phyloP scores from a whole-genome alignment of 306 rosid genomes.

The Prunus kanzakura region DNA sequence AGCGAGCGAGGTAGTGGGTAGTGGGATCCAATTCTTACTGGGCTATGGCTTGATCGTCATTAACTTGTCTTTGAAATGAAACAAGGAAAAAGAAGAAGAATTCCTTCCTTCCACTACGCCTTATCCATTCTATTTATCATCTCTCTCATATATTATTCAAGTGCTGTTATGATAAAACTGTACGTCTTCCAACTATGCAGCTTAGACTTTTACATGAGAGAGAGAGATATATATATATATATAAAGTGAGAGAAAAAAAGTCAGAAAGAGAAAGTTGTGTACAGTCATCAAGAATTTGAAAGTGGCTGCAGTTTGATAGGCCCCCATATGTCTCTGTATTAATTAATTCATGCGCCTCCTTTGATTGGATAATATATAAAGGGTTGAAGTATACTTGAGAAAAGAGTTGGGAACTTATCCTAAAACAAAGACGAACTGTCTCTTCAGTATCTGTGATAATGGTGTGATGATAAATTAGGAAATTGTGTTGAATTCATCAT shows the following conservation, averaged over 20 bases:
- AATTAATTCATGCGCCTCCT: background rate
- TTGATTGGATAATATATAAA: background rate
- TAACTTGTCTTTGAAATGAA: background rate
- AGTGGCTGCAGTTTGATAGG: background rate
- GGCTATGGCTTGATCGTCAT: background rate
- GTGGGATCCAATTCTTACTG: background rate
- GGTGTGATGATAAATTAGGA: background rate
- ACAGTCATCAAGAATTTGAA: background rate
- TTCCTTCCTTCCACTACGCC: background rate
- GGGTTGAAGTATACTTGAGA: too few species aligned
- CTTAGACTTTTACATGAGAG: background rate
- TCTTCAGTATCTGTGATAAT: background rate
- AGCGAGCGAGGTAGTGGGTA: background rate
- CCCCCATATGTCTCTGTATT: background rate
- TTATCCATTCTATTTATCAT: background rate
- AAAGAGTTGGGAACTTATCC: background rate
- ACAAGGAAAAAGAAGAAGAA: background rate
- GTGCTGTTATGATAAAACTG: background rate
- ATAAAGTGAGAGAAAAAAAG: background rate
- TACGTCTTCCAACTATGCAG: background rate
- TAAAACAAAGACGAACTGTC: background rate
- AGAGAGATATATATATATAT: background rate
- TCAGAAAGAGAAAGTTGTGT: background rate
- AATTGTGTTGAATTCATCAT: background rate
- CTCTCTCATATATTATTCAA: background rate